These are phyloP conservation scores for Medicago truncatula DNA, from an alignment of 306 rosid species.

Conservation along the genomic window DNA sequence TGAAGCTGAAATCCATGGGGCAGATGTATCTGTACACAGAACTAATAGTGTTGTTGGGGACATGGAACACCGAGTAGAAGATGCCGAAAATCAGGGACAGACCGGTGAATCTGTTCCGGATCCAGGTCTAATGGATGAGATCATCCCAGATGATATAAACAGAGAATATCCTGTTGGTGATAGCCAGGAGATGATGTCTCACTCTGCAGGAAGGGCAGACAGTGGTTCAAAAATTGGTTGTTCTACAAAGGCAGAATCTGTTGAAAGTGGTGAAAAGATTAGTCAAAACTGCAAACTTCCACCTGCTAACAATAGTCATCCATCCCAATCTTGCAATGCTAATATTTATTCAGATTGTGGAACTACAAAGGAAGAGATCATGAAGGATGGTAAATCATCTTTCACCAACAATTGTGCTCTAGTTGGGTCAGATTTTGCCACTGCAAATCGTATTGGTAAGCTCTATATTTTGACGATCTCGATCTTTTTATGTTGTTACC, in stretches of 20 bases:
- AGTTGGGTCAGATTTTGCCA: slow-evolving; percentile 62
- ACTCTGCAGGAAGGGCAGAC: slow-evolving; percentile 87
- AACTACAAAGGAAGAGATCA: slow-evolving; percentile 64
- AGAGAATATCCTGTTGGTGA: slow-evolving; percentile 92
- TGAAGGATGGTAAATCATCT: slow-evolving; percentile 80
- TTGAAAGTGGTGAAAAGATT: slow-evolving; percentile 93
- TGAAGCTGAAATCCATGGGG: slow-evolving; percentile 98
- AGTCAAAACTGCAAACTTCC: slow-evolving; percentile 73
- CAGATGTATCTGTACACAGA: slow-evolving; percentile 92
- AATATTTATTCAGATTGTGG: slow-evolving; percentile 63
- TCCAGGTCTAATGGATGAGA: slow-evolving; percentile 96
- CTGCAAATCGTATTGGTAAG: slow-evolving; percentile 71
- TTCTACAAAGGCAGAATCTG: slow-evolving; percentile 93
- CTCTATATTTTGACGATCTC: slow-evolving; percentile 37
- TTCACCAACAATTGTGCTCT: slow-evolving; percentile 57
- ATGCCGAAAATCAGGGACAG: slow-evolving; percentile 95
- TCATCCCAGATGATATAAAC: slow-evolving; percentile 79
- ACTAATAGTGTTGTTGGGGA: slow-evolving; percentile 96
- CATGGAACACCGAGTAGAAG: slow-evolving; percentile 88
- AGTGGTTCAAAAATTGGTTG: slow-evolving; percentile 97
- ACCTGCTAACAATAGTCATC: slow-evolving; percentile 62
- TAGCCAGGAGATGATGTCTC: slow-evolving; percentile 95
- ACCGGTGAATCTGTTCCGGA: slow-evolving; percentile 93
- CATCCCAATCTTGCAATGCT: slow-evolving; percentile 82
- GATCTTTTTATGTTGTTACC: slow-evolving; percentile 25